Evolutionary conservation across 1,284 basidiomycete species (phyloP), one percentile per base, ranked within the genome.

Genomic region (Fomitopsis betulina): DNA sequence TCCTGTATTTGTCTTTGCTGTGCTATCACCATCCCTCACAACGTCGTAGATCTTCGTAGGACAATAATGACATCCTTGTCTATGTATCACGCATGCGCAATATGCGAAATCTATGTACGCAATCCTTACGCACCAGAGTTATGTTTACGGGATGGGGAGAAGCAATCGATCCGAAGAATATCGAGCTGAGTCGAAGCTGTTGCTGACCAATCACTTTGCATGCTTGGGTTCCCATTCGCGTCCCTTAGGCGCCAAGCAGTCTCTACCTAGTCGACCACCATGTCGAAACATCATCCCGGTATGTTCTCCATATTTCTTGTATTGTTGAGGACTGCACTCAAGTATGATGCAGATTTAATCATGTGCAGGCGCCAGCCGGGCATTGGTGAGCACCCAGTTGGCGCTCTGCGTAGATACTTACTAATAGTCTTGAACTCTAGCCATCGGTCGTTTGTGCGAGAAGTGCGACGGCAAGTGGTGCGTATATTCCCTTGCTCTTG

Each of bases 381-480:
- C 63, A 96, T 98, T 60, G 93, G 93, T 92, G 65, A 66, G 89
- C 79, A 2, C 37, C 27, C 50, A 33, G 49, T 13, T 19, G 19
- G 23, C 17, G 38, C 15, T 45, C 50, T 10, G 15, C 45, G 17
- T 23, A 32, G 19, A 53, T 35, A 52, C 27, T 40, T 38, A 19
- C 45, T 15, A 21, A 47, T 8, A 2, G 12, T 25, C 45, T 21
- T 3, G 39, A 8, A 51, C 7, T 39, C 7, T 61, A 95, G 94
- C 96, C 50, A 96, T 98, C 65, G 97, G 97, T 30, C 89, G 97
- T 67, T 82, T 98, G 55, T 99, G 97, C 75, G 97, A 99, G 76
- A 98, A 98, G 74, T 98, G 96, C 70, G 97, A 99, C 72, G 97
- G 97, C 55, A 98, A 98, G 85, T 99, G 96, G 96, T 96, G 65